Evolutionary conservation across 345 rosid species (phyloP).

Genomic region (Brassica juncea): DNA sequence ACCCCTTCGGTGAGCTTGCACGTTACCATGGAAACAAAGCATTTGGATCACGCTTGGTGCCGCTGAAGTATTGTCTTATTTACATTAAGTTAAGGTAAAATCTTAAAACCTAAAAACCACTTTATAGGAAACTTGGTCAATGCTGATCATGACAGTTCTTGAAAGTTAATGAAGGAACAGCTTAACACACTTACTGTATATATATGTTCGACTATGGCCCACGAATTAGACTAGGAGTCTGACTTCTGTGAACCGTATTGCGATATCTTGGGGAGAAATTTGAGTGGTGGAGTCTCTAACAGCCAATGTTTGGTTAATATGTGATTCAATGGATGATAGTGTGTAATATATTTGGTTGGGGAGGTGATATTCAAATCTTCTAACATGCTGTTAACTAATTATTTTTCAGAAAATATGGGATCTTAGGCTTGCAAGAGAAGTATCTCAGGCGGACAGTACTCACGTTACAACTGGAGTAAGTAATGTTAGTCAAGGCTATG

Average conservation of each 20-base stretch:
- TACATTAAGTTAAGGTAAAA: neutral
- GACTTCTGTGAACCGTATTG: neutral
- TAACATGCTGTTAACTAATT: neutral
- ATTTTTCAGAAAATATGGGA: neutral
- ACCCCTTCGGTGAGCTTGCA: too few relatives aligned
- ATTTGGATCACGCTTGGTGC: neutral
- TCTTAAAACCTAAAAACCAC: neutral
- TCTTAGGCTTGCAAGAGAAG: neutral
- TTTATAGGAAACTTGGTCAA: neutral
- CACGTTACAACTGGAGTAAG: neutral
- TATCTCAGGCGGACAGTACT: neutral
- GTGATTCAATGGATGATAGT: neutral
- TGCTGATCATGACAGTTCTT: neutral
- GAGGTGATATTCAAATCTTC: neutral
- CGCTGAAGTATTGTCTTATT: neutral
- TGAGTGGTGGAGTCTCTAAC: neutral
- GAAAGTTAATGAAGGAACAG: neutral
- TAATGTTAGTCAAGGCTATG: neutral
- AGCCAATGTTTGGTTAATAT: neutral
- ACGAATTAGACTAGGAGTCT: neutral
- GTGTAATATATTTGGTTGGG: neutral
- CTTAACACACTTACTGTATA: neutral
- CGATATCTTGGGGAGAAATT: neutral
- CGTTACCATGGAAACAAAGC: too few relatives aligned
- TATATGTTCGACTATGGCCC: neutral